These are phyloP conservation scores for Hygrophila difformis DNA, from an alignment of 257 asterid genomes.

Conservation along the genomic window DNA sequence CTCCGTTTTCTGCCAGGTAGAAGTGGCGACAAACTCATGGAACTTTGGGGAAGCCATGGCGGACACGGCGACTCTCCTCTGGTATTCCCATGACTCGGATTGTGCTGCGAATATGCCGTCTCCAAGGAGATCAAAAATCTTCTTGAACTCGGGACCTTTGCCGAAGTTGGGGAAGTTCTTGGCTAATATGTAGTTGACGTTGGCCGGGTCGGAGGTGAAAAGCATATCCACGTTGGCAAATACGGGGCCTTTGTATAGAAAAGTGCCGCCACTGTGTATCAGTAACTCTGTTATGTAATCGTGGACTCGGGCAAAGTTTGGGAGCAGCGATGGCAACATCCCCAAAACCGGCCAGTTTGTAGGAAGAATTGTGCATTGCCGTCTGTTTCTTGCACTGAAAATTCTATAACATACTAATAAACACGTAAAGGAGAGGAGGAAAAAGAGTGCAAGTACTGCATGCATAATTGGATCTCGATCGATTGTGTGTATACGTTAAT, in stretches of 20 bases:
- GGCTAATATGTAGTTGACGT: slow-evolving; percentile 34
- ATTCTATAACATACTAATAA: too few relatives aligned
- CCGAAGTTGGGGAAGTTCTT: slow-evolving; percentile 27
- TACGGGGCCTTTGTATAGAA: slow-evolving; percentile 26
- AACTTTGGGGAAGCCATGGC: slow-evolving; percentile 34
- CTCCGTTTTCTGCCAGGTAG: too few relatives aligned
- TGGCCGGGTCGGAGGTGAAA: slow-evolving; percentile 34
- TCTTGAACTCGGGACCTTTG: too few relatives aligned
- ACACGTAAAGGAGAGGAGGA: too few relatives aligned
- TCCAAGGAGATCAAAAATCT: too few relatives aligned
- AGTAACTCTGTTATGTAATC: slow-evolving; percentile 20
- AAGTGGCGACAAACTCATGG: too few relatives aligned
- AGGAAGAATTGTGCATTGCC: slow-evolving; percentile 1
- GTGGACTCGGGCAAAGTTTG: slow-evolving; percentile 26
- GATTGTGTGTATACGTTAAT: too few relatives aligned
- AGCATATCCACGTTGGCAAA: slow-evolving; percentile 32
- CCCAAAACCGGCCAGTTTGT: slow-evolving; percentile 42
- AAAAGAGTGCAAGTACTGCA: too few relatives aligned
- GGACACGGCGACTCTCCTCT: too few relatives aligned
- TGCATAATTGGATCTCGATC: too few relatives aligned
- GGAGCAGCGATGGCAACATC: slow-evolving; percentile 36
- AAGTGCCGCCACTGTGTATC: slow-evolving; percentile 25
- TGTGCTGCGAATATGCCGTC: too few relatives aligned
- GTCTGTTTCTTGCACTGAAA: too few relatives aligned
- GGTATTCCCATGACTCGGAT: slow-evolving; percentile 27